Percentiles rank a stretch among this genome's conserved stretches.
Conservation (phyloP, 2,329 filamentous ascomycete species). For the Pyricularia pennisetigena region DNA sequence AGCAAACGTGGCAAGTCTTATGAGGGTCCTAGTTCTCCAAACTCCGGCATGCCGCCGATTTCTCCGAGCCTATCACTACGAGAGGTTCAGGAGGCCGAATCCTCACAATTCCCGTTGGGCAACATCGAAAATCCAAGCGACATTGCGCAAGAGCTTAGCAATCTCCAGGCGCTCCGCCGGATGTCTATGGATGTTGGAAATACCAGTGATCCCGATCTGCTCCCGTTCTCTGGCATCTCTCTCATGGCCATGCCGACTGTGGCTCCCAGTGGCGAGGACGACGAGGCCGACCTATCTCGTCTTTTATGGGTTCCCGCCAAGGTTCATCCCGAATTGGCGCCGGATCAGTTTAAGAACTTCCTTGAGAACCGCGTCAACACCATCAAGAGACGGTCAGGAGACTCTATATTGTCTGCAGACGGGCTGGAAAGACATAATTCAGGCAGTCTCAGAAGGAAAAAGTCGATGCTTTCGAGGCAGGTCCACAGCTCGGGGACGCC, state of each 20-base stretch:
- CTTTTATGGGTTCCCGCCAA: constrained; percentile 94
- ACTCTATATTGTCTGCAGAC: constrained; percentile 52
- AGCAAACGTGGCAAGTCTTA: constrained; percentile 30
- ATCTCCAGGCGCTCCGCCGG: constrained; percentile 77
- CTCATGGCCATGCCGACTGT: constrained; percentile 62
- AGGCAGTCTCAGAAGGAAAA: constrained; percentile 69
- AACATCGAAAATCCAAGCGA: constrained; percentile 86
- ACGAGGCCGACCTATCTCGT: constrained; percentile 80
- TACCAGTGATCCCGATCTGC: constrained; percentile 62
- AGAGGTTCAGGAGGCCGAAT: constrained; percentile 46
- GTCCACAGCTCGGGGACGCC: constrained; percentile 59
- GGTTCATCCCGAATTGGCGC: constrained; percentile 88
- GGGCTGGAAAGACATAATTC: constrained; percentile 41
- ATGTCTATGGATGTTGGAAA: constrained; percentile 93
- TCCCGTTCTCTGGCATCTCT: constrained; percentile 56
- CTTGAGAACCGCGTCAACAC: constrained; percentile 87
- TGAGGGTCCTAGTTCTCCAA: constrained; percentile 25
- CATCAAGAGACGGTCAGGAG: constrained; percentile 75
- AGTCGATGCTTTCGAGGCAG: constrained; percentile 90
- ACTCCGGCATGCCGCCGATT: constrained; percentile 24
- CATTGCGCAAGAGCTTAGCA: constrained; percentile 86
- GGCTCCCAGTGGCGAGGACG: constrained; percentile 61
- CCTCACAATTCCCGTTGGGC: constrained; percentile 73
- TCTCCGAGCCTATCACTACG: constrained; percentile 44
- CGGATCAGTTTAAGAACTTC: constrained; percentile 93